phyloP scores from a whole-genome alignment of 2,329 filamentous ascomycete genomes.

The Ramichloridium luteum region DNA sequence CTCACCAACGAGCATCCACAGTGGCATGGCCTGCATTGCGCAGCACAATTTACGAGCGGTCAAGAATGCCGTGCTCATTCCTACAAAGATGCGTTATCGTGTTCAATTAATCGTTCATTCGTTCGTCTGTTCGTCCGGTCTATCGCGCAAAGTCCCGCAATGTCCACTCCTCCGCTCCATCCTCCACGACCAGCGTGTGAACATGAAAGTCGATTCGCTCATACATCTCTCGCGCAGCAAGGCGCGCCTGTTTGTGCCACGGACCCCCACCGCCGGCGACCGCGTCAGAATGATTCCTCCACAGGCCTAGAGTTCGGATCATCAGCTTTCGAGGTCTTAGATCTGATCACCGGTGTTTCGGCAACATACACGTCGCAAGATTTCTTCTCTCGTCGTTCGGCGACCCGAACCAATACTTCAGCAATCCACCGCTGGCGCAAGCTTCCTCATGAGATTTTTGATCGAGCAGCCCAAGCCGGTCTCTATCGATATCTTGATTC shows the following conservation, averaged over 20 bases:
- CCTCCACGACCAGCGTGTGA: constrained; percentile 47
- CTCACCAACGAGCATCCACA: too few species aligned
- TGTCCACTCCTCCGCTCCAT: constrained; percentile 50
- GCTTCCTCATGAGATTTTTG: constrained; percentile 71
- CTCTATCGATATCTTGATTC: constrained; percentile 52
- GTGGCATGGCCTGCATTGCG: too few species aligned
- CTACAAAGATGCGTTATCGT: too few species aligned
- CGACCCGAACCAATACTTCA: constrained; percentile 87
- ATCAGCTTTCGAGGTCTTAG: too few species aligned
- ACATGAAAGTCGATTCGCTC: constrained; percentile 30
- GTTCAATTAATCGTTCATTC: too few species aligned
- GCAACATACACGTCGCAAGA: constrained; percentile 56
- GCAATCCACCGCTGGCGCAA: constrained; percentile 61
- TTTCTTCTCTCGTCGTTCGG: constrained; percentile 60
- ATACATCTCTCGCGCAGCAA: constrained; percentile 35
- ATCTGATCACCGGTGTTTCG: too few species aligned
- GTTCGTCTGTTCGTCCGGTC: too few species aligned
- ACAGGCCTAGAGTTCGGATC: too few species aligned
- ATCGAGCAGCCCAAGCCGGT: constrained; percentile 60
- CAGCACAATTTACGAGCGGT: too few species aligned
- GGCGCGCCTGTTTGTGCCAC: constrained; percentile 43
- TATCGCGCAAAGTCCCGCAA: constrained; percentile 11
- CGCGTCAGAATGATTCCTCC: constrained; percentile 48
- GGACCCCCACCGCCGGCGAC: constrained; percentile 47
- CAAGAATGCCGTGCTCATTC: too few species aligned